phyloP scores from a whole-genome alignment of 208 protist species.

The Novymonas esmeraldas region DNA sequence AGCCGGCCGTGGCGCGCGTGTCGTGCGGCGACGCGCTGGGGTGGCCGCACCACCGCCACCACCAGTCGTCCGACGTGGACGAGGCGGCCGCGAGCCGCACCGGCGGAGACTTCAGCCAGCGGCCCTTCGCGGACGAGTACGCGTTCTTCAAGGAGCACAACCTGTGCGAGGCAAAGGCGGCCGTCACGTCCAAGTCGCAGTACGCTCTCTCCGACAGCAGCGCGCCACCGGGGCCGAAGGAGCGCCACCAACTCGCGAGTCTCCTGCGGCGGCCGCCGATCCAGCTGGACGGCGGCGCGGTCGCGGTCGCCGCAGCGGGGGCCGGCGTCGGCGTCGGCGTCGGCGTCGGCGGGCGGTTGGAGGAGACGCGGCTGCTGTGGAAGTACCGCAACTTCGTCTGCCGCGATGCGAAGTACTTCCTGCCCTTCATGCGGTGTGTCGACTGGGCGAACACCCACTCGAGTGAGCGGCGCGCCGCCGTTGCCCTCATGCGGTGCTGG shows the following conservation, averaged over 20 bases:
- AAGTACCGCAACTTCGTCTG: slow-evolving; percentile 89
- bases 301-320: slow-evolving; percentile 7
- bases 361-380: slow-evolving; percentile 94
- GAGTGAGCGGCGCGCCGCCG: slow-evolving; percentile 73
- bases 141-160: slow-evolving; percentile 60
- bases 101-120: slow-evolving; percentile 12
- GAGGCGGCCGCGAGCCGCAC: background rate
- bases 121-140: slow-evolving; percentile 42
- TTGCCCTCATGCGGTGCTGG: slow-evolving; percentile 71
- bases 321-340: slow-evolving; percentile 3
- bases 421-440: slow-evolving; percentile 93
- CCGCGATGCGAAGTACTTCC: slow-evolving; percentile 76
- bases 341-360: slow-evolving; percentile 36
- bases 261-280: slow-evolving; percentile 60
- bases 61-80: background rate
- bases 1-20: slow-evolving; percentile 14
- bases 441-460: slow-evolving; percentile 79
- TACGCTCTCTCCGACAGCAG: slow-evolving; percentile 57
- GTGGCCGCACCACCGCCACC: background rate
- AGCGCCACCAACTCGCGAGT: slow-evolving; percentile 67
- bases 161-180: slow-evolving; percentile 65
- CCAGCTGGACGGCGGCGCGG: slow-evolving; percentile 46
- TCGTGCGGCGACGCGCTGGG: background rate
- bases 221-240: slow-evolving; percentile 58
- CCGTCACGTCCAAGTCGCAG: slow-evolving; percentile 57